A percentile compares a stretch with the other conserved stretches of the same genome.
Conservation (phyloP, 2,329 filamentous ascomycete genomes). For the Xylariaceae sp. region DNA sequence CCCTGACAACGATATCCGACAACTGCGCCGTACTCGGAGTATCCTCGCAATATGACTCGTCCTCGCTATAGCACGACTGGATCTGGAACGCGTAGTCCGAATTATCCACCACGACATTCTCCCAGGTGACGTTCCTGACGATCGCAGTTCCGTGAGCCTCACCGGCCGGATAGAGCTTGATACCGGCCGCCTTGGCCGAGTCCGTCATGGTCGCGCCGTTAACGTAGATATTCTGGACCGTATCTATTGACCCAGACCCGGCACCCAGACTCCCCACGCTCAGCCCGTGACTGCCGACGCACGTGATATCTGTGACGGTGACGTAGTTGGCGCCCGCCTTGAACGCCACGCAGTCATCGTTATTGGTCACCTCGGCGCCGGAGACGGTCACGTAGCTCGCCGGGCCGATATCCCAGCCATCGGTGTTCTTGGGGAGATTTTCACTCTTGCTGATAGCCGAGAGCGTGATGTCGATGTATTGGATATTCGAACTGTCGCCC, state of each 20-base stretch:
- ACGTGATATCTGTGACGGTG: conserved; percentile 13
- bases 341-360: conserved; percentile 18
- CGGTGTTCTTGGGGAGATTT: conserved; percentile 17
- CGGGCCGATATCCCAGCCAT: conserved; percentile 17
- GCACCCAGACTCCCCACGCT: conserved; percentile 14
- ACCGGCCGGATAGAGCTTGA: conserved; percentile 15
- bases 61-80: conserved; percentile 15
- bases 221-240: conserved; percentile 14
- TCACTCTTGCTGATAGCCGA: conserved; percentile 12
- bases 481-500: conserved; percentile 8
- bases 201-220: conserved; percentile 10
- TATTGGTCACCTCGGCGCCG: conserved; percentile 8
- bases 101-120: conserved; percentile 13
- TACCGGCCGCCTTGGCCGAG: conserved; percentile 13
- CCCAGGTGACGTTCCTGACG: conserved; percentile 15
- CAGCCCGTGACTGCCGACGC: conserved; percentile 14
- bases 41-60: conserved; percentile 4
- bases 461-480: conserved; percentile 11
- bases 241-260: conserved; percentile 4
- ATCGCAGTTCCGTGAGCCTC: conserved; percentile 10
- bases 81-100: conserved; percentile 19
- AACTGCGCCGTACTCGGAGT: conserved; percentile 14
- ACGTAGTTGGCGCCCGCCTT: conserved; percentile 15
- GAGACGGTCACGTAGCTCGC: conserved; percentile 13
- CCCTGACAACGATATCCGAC: conserved; percentile 10